phyloP scores from a whole-genome alignment of 2,329 filamentous ascomycete genomes.

The Cercospora sojina region DNA sequence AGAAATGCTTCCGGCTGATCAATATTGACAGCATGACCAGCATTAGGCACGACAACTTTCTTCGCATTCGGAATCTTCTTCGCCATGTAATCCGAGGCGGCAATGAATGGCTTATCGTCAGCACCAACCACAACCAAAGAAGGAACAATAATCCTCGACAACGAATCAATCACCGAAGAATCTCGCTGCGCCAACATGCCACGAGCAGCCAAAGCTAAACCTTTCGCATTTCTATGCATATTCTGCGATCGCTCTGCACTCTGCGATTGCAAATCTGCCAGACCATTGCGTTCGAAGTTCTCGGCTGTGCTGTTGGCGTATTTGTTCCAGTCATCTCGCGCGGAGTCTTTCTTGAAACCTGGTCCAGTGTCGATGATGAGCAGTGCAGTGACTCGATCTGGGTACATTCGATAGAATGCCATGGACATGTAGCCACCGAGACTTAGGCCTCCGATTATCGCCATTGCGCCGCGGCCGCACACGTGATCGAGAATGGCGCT shows the following conservation, averaged over 20 bases:
- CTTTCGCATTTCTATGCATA: constrained; percentile 29
- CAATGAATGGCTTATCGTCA: constrained; percentile 32
- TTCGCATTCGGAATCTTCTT: constrained; percentile 32
- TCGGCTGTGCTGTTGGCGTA: constrained; percentile 27
- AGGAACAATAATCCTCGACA: constrained; percentile 28
- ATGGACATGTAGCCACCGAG: constrained; percentile 35
- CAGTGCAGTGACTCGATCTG: constrained; percentile 26
- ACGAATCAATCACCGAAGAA: constrained; percentile 27
- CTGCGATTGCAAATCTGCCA: constrained; percentile 16
- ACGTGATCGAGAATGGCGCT: constrained; percentile 29
- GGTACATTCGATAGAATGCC: constrained; percentile 31
- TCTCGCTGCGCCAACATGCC: constrained; percentile 33
- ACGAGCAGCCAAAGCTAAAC: constrained; percentile 31
- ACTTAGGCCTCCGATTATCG: constrained; percentile 32
- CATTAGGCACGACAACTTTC: constrained; percentile 30
- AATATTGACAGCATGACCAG: constrained; percentile 34
- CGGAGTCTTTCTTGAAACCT: constrained; percentile 31
- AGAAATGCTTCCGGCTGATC: constrained; percentile 30
- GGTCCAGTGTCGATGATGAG: constrained; percentile 36
- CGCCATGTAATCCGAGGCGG: constrained; percentile 33
- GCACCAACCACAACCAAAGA: constrained; percentile 31
- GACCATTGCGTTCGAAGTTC: constrained; percentile 28
- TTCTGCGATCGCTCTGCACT: constrained; percentile 25
- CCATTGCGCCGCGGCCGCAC: constrained; percentile 20
- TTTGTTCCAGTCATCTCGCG: constrained; percentile 31